Base-by-base conservation (phyloP, 2,329 filamentous ascomycete species). In the Dendryphion nanum region DNA sequence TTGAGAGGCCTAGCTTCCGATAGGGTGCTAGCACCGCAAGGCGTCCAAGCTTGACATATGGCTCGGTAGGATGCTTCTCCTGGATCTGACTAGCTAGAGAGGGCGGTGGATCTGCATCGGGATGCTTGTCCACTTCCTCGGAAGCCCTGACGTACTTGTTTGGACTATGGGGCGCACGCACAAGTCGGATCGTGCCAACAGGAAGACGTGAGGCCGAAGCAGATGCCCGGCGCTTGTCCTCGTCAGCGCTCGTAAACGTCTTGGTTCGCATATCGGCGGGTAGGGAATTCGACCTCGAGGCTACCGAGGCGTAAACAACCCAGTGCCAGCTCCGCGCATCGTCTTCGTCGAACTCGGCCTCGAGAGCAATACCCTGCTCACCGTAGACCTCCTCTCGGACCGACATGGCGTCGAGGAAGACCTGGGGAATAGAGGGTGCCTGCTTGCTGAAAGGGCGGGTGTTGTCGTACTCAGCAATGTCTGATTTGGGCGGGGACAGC, bases 291-390 rank as follows among this genome's bases (percentile, higher is more conserved):
- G 58, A 41, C n/a, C 51, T 70, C 38, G 76, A 76, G 41, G 60
- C 63, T 39, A 85, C 74, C 12, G 76, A 81, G 33, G 81, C 80
- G 65, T 95, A 95, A n/a, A 83, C 73, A 19, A 95, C 83, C 86
- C 88, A 95, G 66, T 96, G 89, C 68, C 83, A 91, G 50, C 81
- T 83, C 24, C 86, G 78, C 1, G 76, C 50, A 63, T 97, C 91
- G 60, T 96, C 89, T 1, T 75, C 69, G 69, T 96, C 91, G 48
- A 88, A 76, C 64, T 97, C 90, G 48, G 81, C 79, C 24, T 85
- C 80, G 1, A 81, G 64, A 0, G 72, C 67, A 18, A 78, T 72
- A 16, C 69, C 63, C 46, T 82, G 79, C 57, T 82, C 79, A 40
- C 75, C 65, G 50, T 77, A 82, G 47, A 82, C 79, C 26, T 67